Evolutionary conservation across 345 rosid species (phyloP).

Genomic region (Camelina sativa): DNA sequence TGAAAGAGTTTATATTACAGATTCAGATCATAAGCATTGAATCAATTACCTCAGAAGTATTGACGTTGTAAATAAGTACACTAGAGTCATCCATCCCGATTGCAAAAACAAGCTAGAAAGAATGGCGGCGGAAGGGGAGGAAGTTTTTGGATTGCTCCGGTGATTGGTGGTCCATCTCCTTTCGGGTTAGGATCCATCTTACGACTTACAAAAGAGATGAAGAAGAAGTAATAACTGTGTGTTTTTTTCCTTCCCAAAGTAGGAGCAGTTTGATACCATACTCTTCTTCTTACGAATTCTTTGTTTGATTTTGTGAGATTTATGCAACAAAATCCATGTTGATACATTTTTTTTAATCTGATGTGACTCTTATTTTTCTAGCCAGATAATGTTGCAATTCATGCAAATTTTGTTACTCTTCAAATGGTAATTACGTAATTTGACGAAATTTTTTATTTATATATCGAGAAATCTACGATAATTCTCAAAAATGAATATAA

Average conservation of each 20-base stretch:
- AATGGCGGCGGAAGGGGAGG: conserved; percentile 50
- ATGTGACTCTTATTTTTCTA: not conserved
- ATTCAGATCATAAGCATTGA: too few relatives aligned
- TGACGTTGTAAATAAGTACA: too few relatives aligned
- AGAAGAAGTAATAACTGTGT: conserved; percentile 37
- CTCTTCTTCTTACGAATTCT: conserved; percentile 14
- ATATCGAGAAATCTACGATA: not conserved
- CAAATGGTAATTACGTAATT: not conserved
- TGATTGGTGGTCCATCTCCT: conserved; percentile 69
- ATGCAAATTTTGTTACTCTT: not conserved
- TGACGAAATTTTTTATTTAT: not conserved
- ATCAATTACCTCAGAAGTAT: too few relatives aligned
- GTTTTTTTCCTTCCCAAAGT: not conserved
- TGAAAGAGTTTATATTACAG: too few relatives aligned
- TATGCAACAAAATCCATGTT: conserved; percentile 3
- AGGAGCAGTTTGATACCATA: conserved; percentile 14
- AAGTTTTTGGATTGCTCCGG: conserved; percentile 58
- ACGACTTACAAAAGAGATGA: conserved; percentile 59
- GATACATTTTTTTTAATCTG: not conserved
- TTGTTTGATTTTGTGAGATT: conserved; percentile 17
- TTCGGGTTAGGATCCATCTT: conserved; percentile 68
- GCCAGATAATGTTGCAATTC: not conserved
- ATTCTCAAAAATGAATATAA: not conserved
- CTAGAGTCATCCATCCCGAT: too few relatives aligned
- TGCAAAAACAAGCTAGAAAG: conserved; percentile 56